A percentile compares a stretch with the other conserved stretches of the same genome.
Evolutionary conservation across 768 basidiomycete genomes (phyloP).

Genomic region (Pisolithus sp.): DNA sequence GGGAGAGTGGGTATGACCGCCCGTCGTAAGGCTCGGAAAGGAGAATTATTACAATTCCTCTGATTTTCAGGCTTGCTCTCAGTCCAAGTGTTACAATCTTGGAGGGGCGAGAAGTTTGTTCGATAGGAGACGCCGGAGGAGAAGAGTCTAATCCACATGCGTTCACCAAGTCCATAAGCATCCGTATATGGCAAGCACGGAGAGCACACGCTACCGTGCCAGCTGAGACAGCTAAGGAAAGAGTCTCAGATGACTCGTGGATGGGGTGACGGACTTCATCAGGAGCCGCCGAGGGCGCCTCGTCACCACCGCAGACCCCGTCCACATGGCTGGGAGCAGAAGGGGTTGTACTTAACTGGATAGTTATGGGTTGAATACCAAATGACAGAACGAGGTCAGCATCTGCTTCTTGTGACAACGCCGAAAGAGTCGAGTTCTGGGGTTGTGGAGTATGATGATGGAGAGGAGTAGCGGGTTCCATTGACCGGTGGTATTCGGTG

Average conservation of each 20-base stretch:
- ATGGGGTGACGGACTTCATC: conserved; percentile 3
- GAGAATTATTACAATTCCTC: conserved; percentile 44
- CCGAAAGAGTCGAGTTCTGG: conserved; percentile 1
- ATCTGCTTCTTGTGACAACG: conserved; percentile 3
- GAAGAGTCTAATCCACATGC: conserved; percentile 23
- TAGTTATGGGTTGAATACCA: conserved; percentile 52
- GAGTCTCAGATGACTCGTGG: conserved; percentile 20
- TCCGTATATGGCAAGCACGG: conserved; percentile 50
- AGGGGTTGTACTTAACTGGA: conserved; percentile 48
- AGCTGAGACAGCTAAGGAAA: conserved; percentile 36
- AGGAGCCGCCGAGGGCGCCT: conserved; percentile 2
- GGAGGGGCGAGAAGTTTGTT: conserved; percentile 11
- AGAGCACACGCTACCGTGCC: conserved; percentile 53
- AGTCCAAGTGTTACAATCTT: conserved; percentile 24
- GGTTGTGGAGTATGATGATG: not conserved
- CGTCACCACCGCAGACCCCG: not conserved
- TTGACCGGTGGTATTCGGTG: not conserved
- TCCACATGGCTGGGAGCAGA: conserved; percentile 10
- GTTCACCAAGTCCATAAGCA: conserved; percentile 38
- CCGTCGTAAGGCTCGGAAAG: conserved; percentile 27
- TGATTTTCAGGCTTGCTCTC: conserved; percentile 29
- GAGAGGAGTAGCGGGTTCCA: not conserved
- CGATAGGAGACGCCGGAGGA: conserved; percentile 4
- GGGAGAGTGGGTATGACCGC: conserved; percentile 13
- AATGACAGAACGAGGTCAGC: conserved; percentile 55